Evolutionary conservation across 192 early-diverging fungal species (phyloP).

Genomic region (Neocallimastix lanati): DNA sequence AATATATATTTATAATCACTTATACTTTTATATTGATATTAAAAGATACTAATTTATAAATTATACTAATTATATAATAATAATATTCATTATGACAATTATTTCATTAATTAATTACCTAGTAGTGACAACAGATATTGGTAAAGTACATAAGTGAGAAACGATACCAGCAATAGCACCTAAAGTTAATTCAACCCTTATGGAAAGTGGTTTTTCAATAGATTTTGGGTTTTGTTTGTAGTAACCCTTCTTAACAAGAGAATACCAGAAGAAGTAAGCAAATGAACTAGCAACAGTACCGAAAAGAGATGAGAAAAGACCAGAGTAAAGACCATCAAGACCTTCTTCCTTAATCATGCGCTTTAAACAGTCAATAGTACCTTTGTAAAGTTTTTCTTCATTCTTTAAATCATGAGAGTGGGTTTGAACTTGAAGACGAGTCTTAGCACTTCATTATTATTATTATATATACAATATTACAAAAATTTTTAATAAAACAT

Average conservation of each 20-base stretch:
- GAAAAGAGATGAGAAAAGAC: conserved; percentile 62
- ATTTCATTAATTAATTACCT: conserved; percentile 14
- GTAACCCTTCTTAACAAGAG: conserved; percentile 46
- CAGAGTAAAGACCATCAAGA: conserved; percentile 68
- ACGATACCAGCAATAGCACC: conserved; percentile 80
- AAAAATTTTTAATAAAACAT: too few species aligned
- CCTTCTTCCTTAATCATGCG: conserved; percentile 76
- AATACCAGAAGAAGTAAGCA: conserved; percentile 73
- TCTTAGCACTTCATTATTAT: conserved; percentile 57
- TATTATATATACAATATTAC: too few species aligned
- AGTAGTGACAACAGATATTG: conserved; percentile 85
- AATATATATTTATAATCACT: too few species aligned
- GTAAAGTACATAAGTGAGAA: conserved; percentile 75
- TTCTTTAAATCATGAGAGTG: conserved; percentile 15
- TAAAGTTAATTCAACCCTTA: conserved; percentile 63
- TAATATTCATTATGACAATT: too few species aligned
- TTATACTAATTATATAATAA: too few species aligned
- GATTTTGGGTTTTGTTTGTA: conserved; percentile 8
- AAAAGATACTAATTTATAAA: too few species aligned
- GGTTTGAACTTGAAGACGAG: conserved; percentile 88
- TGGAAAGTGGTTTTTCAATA: conserved; percentile 41
- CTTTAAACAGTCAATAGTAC: conserved; percentile 54
- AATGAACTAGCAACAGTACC: conserved; percentile 50
- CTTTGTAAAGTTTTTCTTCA: conserved; percentile 26
- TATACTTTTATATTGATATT: too few species aligned